phyloP scores from a whole-genome alignment of 108 stramenopile genomes.

The Schizochytrium sp. region DNA sequence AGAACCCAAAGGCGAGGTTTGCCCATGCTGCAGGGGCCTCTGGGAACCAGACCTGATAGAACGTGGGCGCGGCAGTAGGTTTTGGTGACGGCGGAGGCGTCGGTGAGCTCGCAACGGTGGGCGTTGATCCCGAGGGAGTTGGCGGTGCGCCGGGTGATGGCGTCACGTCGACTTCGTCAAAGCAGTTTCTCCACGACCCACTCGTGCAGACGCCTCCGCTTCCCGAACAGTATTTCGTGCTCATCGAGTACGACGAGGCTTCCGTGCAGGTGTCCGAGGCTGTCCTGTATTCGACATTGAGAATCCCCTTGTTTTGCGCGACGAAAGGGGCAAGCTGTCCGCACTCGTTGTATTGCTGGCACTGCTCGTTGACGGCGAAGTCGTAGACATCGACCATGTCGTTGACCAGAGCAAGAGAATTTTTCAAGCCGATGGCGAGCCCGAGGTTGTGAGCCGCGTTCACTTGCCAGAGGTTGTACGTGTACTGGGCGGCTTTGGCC shows the following conservation, averaged over 20 bases:
- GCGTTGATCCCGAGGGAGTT: background rate
- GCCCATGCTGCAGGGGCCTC: background rate
- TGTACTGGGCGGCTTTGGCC: background rate
- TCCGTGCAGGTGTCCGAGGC: background rate
- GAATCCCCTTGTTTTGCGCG: conserved; percentile 26
- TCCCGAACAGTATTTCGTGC: background rate
- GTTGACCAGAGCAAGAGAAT: background rate
- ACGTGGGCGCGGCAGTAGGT: background rate
- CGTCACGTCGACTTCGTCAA: background rate
- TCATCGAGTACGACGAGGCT: background rate
- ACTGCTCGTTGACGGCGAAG: conserved; percentile 43
- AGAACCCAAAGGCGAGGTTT: background rate
- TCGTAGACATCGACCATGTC: conserved; percentile 21
- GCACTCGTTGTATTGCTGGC: conserved; percentile 38
- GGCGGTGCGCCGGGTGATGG: background rate
- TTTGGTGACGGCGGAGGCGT: background rate
- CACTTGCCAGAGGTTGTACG: conserved; percentile 19
- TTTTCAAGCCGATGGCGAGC: conserved; percentile 31
- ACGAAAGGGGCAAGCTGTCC: conserved; percentile 20
- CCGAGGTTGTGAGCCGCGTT: conserved; percentile 20
- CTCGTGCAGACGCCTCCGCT: background rate
- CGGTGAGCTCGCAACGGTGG: background rate
- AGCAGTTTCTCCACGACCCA: background rate
- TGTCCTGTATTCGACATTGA: conserved; percentile 29
- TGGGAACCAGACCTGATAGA: background rate